Percentiles rank a stretch among this genome's conserved stretches.
Evolutionary conservation across 1,139 yeast genomes (phyloP).

Genomic region (Lodderomyces parapsilosis): DNA sequence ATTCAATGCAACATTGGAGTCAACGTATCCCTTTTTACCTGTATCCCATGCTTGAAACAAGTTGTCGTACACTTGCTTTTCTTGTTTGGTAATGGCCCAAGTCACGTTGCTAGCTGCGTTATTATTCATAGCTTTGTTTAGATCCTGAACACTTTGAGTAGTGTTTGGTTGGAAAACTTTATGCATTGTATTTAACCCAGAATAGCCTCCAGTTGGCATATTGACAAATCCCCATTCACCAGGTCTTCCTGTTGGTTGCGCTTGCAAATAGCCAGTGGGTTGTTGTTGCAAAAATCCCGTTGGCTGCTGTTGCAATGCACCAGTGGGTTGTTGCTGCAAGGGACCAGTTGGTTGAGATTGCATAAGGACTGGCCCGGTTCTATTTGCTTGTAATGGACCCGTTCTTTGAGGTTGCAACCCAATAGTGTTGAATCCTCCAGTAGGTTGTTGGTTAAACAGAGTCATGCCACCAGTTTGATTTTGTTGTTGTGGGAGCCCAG

Average conservation of each 20-base stretch:
- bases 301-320: slow-evolving; percentile 32
- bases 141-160: slow-evolving; percentile 19
- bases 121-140: slow-evolving; percentile 55
- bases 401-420: slow-evolving; percentile 29
- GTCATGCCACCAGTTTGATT: slow-evolving; percentile 23
- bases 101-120: slow-evolving; percentile 49
- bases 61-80: slow-evolving; percentile 81
- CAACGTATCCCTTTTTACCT: slow-evolving; percentile 62
- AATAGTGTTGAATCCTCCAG: slow-evolving; percentile 36
- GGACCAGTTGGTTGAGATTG: slow-evolving; percentile 23
- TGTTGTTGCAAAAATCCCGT: slow-evolving; percentile 42
- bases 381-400: slow-evolving; percentile 23
- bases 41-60: slow-evolving; percentile 88
- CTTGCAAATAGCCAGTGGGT: slow-evolving; percentile 40
- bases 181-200: slow-evolving; percentile 74
- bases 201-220: slow-evolving; percentile 70
- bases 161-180: slow-evolving; percentile 67
- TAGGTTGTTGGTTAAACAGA: slow-evolving; percentile 13
- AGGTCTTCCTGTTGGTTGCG: slow-evolving; percentile 70
- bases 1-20: slow-evolving; percentile 80
- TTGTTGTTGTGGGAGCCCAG: slow-evolving; percentile 11
- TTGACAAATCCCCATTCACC: slow-evolving; percentile 84
- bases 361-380: slow-evolving; percentile 27
- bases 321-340: slow-evolving; percentile 26
- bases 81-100: slow-evolving; percentile 84